Evolutionary conservation across 192 early-diverging fungal genomes (phyloP), one percentile per base, ranked within the genome.

Genomic region (Linnemannia zychae): DNA sequence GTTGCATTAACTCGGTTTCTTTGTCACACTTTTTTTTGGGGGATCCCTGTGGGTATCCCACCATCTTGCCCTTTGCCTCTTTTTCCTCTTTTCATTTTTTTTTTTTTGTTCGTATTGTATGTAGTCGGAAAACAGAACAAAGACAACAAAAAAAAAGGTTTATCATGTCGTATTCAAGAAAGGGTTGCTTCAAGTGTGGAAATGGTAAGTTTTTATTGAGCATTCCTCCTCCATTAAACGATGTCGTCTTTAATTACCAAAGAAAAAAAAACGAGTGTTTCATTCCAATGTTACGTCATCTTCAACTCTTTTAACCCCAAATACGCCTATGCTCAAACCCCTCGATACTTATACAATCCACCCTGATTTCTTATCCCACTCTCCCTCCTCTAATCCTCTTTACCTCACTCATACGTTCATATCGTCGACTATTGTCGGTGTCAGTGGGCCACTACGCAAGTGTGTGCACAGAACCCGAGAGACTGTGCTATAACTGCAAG

Each of bases 401-500:
- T 74, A 7, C 22, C 33, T 33, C 38, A 50, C 36, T 46, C 40
- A 2, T 6, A 46, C 6, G 24, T 65, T 40, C n/a, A n/a, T n/a
- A 44, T 44, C 4, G 40, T 9, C 40, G 3, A 9, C 40, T 44
- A 44, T 44, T 9, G 40, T 44, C 4, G 9, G 9, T 63, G 6
- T 31, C 71, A 92, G 91, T 87, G 67, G 90, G 91, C 33, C 91
- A 92, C 60, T 88, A 86, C 74, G 91, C 90, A 34, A 88, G 81
- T 40, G 82, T 78, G 33, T 92, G 91, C 63, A 87, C 88, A 18
- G 89, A 88, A 65, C 69, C 87, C 22, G 90, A 92, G 67, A 84
- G 87, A 44, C 84, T 92, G n/a, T 92, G 91, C 69, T 92, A 92
- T 72, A 92, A 91, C 74, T 92, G 91, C 71, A 91, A 91, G 74